Conservation (phyloP, 768 basidiomycete genomes). For the Gyrodon lividus region DNA sequence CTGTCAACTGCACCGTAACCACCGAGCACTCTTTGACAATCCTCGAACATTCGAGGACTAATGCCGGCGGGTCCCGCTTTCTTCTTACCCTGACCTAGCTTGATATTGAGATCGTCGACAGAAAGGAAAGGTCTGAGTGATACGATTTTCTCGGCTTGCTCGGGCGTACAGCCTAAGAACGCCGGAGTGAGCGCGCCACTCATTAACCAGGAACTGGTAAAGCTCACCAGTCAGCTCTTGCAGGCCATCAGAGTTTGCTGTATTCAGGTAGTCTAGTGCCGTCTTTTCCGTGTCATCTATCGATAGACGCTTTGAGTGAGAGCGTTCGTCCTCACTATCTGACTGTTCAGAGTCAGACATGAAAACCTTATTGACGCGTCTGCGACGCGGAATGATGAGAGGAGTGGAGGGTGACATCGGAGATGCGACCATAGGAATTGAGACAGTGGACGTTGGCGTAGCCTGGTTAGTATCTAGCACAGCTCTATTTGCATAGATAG, state of each 20-base stretch:
- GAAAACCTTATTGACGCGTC: slow-evolving; percentile 58
- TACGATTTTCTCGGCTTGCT: slow-evolving; percentile 80
- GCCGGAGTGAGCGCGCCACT: slow-evolving; percentile 5
- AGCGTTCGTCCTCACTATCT: slow-evolving; percentile 48
- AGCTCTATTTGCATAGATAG: slow-evolving; percentile 72
- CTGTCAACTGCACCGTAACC: slow-evolving; percentile 88
- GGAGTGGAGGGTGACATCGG: slow-evolving; percentile 44
- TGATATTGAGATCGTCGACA: slow-evolving; percentile 69
- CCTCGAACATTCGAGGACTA: slow-evolving; percentile 87
- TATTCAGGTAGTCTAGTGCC: slow-evolving; percentile 70
- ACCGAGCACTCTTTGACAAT: slow-evolving; percentile 78
- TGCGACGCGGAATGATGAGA: slow-evolving; percentile 42
- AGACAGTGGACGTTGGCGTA: slow-evolving; percentile 33
- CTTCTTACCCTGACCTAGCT: slow-evolving; percentile 84
- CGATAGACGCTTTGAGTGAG: slow-evolving; percentile 30
- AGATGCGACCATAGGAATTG: slow-evolving; percentile 35
- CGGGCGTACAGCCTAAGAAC: slow-evolving; percentile 65
- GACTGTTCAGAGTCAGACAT: slow-evolving; percentile 59
- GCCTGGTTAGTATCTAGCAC: slow-evolving; percentile 47
- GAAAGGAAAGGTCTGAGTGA: slow-evolving; percentile 77
- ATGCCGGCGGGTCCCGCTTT: slow-evolving; percentile 81
- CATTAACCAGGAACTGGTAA: background rate
- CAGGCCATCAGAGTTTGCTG: slow-evolving; percentile 56
- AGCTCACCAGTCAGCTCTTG: slow-evolving; percentile 73
- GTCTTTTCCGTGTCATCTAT: slow-evolving; percentile 44